phyloP scores from a whole-genome alignment of 352 stramenopile species.

The Globisporangium polare region DNA sequence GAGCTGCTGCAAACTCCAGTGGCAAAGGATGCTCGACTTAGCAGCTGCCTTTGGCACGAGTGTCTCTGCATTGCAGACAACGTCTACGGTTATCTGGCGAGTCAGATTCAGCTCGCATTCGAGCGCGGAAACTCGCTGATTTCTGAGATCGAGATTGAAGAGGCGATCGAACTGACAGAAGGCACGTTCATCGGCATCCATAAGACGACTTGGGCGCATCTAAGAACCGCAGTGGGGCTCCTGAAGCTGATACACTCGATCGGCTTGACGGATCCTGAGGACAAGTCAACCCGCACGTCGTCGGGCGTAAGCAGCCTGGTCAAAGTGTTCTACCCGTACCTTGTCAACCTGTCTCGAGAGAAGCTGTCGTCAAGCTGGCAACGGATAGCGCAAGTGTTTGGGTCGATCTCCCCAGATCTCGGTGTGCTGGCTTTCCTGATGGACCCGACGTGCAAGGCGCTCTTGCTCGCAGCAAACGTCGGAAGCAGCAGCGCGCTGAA shows the following conservation, averaged over 20 bases:
- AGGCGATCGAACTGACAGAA: conserved; percentile 30
- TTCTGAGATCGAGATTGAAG: conserved; percentile 38
- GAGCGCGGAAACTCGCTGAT: conserved; percentile 28
- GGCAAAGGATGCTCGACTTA: conserved; percentile 23
- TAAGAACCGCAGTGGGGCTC: conserved; percentile 17
- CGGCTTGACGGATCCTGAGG: too few species aligned
- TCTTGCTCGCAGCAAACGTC: conserved; percentile 36
- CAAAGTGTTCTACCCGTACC: conserved; percentile 69
- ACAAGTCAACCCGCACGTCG: background rate
- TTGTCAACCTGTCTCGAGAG: conserved; percentile 49
- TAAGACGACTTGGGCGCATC: conserved; percentile 22
- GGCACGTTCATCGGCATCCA: conserved; percentile 23
- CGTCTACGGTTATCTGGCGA: conserved; percentile 15
- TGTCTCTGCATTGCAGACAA: conserved; percentile 13
- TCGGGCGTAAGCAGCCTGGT: conserved; percentile 36
- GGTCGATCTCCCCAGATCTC: conserved; percentile 20
- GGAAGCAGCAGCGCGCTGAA: background rate
- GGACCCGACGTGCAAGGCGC: conserved; percentile 41
- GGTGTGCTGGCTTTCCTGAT: conserved; percentile 28
- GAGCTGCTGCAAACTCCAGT: conserved; percentile 18
- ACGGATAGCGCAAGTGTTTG: conserved; percentile 23
- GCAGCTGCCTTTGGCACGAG: conserved; percentile 3
- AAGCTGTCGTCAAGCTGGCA: conserved; percentile 37
- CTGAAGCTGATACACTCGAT: conserved; percentile 14
- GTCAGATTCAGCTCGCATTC: conserved; percentile 14